Evolutionary conservation across 371 early-diverging fungal genomes (phyloP).

Genomic region (Zychaea mexicana): DNA sequence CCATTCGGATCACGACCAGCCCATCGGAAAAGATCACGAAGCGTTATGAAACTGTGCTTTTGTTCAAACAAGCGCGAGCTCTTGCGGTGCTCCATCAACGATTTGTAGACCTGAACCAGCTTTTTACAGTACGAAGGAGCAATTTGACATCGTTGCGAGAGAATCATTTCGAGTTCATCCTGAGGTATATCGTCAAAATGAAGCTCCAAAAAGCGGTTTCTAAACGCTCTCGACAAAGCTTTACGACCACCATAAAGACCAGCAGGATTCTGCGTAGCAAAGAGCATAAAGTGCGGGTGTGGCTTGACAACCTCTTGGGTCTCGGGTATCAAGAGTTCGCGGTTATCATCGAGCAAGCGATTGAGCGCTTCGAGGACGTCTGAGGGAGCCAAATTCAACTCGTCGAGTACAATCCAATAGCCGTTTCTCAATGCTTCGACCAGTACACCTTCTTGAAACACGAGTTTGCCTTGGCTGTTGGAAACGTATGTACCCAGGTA

Average conservation of each 20-base stretch:
- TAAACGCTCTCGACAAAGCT: constrained; percentile 98
- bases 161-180: constrained; percentile 85
- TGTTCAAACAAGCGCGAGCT: constrained; percentile 92
- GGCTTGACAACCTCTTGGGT: constrained; percentile 96
- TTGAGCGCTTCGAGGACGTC: constrained; percentile 99
- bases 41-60: constrained; percentile 91
- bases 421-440: constrained; percentile 97
- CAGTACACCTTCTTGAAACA: constrained; percentile 97
- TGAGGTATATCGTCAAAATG: constrained; percentile 95
- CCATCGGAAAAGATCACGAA: constrained; percentile 99
- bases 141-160: constrained; percentile 82
- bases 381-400: constrained; percentile 98
- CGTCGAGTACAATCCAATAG: constrained; percentile 99
- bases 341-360: constrained; percentile 98
- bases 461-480: constrained; percentile 79
- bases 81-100: constrained; percentile 80
- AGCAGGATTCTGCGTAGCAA: constrained; percentile 99
- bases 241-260: constrained; percentile 99
- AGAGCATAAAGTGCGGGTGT: constrained; percentile 98
- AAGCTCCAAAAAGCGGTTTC: constrained; percentile 98
- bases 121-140: constrained; percentile 91
- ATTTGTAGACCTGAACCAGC: constrained; percentile 88
- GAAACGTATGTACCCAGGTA: constrained; percentile 96
- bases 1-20: constrained; percentile 83
- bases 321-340: constrained; percentile 97